phyloP scores from a whole-genome alignment of 2,329 filamentous ascomycete species.

The Lecanicillium sp. region DNA sequence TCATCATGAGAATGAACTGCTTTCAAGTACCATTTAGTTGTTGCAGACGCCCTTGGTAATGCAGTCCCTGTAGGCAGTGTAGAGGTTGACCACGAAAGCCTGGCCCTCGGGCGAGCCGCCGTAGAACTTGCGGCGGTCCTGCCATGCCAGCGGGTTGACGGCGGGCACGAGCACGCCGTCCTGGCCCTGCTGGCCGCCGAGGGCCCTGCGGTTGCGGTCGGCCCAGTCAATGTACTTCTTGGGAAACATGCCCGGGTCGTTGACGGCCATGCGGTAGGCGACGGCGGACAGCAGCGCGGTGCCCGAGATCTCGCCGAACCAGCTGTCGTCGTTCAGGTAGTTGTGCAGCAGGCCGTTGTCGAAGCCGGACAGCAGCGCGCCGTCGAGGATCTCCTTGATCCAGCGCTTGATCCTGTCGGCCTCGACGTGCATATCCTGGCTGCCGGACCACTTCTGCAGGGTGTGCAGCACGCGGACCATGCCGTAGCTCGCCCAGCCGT shows the following conservation, averaged over 20 bases:
- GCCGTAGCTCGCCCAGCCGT: conserved; percentile 16
- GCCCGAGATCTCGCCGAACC: conserved; percentile 16
- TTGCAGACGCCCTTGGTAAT: conserved; percentile 10
- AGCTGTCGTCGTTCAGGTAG: conserved; percentile 14
- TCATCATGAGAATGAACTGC: too few species aligned
- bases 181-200: conserved; percentile 6
- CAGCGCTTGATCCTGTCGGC: conserved; percentile 11
- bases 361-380: conserved; percentile 7
- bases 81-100: conserved; percentile 14
- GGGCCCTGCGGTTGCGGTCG: conserved; percentile 7
- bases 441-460: conserved; percentile 15
- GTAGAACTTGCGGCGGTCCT: conserved; percentile 11
- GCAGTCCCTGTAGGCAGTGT: conserved; percentile 16
- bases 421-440: conserved; percentile 1
- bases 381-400: conserved; percentile 17
- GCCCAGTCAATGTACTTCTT: conserved; percentile 15
- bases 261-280: conserved; percentile 16
- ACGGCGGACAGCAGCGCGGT: conserved; percentile 14
- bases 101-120: conserved; percentile 15
- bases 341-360: conserved; percentile 14
- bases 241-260: conserved; percentile 14
- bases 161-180: conserved; percentile 12
- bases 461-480: conserved; percentile 17
- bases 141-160: conserved; percentile 14
- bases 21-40: neutral